Evolutionary conservation across 768 basidiomycete species (phyloP).

Genomic region (Lyophyllum semitale): DNA sequence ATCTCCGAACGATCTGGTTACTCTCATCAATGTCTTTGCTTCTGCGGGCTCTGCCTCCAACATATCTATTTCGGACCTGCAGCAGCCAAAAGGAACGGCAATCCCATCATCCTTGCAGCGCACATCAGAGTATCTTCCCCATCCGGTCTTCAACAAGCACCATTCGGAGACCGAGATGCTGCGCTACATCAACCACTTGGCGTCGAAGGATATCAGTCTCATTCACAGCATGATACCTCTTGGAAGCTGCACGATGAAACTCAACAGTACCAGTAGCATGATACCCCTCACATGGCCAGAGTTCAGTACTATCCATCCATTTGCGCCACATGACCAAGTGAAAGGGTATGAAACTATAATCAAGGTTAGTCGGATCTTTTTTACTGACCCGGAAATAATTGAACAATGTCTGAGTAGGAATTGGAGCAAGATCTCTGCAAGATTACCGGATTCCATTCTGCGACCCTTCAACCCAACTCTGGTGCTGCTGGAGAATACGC

Average conservation of each 20-base stretch:
- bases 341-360: conserved; percentile 84
- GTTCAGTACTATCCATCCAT: conserved; percentile 89
- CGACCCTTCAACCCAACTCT: conserved; percentile 98
- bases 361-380: conserved; percentile 45
- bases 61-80: conserved; percentile 47
- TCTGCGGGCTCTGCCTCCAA: conserved; percentile 55
- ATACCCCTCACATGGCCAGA: conserved; percentile 94
- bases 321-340: conserved; percentile 88
- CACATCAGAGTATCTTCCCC: conserved; percentile 72
- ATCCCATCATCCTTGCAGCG: conserved; percentile 62
- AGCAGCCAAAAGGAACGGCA: conserved; percentile 41
- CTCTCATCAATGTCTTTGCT: conserved; percentile 81
- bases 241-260: conserved; percentile 97
- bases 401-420: conserved; percentile 52
- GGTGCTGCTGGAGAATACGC: conserved; percentile 98
- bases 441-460: conserved; percentile 95
- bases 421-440: conserved; percentile 88
- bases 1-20: conserved; percentile 69
- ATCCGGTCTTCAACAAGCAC: conserved; percentile 94
- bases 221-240: conserved; percentile 96
- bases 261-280: conserved; percentile 98
- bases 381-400: not conserved
- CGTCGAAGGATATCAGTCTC: conserved; percentile 92
- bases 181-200: conserved; percentile 92
- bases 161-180: conserved; percentile 99